These are phyloP conservation scores for Cyclospora cayetanensis DNA, from an alignment of 169 alveolate genomes.

Conservation along the genomic window DNA sequence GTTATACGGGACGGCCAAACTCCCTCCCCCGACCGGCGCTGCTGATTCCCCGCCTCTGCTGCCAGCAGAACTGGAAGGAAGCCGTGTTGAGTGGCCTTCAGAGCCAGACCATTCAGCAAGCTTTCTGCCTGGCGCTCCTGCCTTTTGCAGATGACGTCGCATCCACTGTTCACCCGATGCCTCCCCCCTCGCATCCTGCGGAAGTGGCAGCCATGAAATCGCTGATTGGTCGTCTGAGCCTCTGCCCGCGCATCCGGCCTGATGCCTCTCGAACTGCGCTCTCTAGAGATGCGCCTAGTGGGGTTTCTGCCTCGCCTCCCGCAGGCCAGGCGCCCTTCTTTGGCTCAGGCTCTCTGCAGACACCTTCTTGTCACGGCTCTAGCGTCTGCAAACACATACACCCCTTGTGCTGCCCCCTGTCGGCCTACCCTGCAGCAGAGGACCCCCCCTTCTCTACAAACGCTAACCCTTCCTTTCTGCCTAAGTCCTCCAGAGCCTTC, in stretches of 20 bases:
- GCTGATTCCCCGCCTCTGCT: background rate
- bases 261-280: background rate
- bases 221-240: no score
- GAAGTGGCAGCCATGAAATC: background rate
- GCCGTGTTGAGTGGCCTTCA: background rate
- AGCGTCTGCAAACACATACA: background rate
- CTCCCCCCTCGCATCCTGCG: background rate
- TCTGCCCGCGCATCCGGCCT: no score
- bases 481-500: background rate
- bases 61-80: background rate
- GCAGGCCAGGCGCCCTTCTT: background rate
- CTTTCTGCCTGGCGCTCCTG: background rate
- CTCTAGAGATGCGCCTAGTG: background rate
- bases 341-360: no score
- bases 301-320: background rate
- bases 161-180: background rate
- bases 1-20: background rate
- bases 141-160: background rate
- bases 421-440: background rate
- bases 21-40: conserved; percentile 11
- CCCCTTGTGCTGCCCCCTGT: background rate
- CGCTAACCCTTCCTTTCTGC: background rate
- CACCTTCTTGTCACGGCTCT: background rate
- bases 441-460: background rate
- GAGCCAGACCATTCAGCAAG: conserved; percentile 7